phyloP scores from a whole-genome alignment of 352 stramenopile genomes.

The Globisporangium spiculum region DNA sequence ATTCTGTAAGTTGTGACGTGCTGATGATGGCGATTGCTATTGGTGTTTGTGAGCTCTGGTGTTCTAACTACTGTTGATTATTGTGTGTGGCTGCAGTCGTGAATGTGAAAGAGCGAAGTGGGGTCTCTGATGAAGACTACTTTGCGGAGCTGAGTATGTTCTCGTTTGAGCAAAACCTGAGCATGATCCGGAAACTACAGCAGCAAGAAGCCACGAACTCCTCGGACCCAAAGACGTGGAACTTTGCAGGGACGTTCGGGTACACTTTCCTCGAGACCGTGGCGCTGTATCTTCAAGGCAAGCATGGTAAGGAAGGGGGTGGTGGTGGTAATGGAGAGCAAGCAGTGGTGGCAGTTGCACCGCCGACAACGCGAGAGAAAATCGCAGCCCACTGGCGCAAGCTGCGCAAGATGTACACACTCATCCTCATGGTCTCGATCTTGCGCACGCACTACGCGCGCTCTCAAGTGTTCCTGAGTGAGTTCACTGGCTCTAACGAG shows the following conservation, averaged over 20 bases:
- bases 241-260: slow-evolving; percentile 49
- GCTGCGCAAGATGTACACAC: slow-evolving; percentile 79
- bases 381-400: slow-evolving; percentile 41
- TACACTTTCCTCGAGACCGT: slow-evolving; percentile 65
- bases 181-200: slow-evolving; percentile 50
- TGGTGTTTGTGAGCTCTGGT: neutral
- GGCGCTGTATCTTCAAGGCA: slow-evolving; percentile 22
- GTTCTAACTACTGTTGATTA: neutral
- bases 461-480: slow-evolving; percentile 56
- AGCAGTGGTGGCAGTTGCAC: neutral
- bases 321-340: neutral
- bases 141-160: slow-evolving; percentile 49
- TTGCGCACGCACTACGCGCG: slow-evolving; percentile 69
- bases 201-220: slow-evolving; percentile 1
- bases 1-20: slow-evolving; percentile 40
- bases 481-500: slow-evolving; percentile 22
- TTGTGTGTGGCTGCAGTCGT: slow-evolving; percentile 21
- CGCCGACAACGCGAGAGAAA: slow-evolving; percentile 4
- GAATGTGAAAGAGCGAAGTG: slow-evolving; percentile 15
- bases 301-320: slow-evolving; percentile 11
- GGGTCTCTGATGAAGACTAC: slow-evolving; percentile 24
- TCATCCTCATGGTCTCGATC: slow-evolving; percentile 81
- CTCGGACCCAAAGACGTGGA: slow-evolving; percentile 18
- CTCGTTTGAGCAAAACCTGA: slow-evolving; percentile 59
- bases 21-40: neutral